Base-by-base conservation (phyloP, 805 yeast genomes). In the Wickerhamiella domercqiae region DNA sequence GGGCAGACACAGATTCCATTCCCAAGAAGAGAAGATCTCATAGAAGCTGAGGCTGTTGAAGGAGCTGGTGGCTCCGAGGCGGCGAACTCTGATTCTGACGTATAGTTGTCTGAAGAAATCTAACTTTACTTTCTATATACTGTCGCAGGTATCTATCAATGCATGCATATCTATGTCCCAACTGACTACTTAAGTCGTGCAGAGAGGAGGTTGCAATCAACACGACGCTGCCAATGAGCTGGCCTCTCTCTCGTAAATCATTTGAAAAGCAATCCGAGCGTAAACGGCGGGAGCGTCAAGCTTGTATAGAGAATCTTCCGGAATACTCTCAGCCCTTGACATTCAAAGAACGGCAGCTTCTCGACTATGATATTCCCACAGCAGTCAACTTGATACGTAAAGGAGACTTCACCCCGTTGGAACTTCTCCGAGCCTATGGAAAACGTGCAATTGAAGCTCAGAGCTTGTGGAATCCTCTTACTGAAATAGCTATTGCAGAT, bases 391-490 rank as follows among this genome's bases (percentile, higher is more conserved):
- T 62, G 43, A 67, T 76, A 38, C 66, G 70, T 16, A 39, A 55
- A 2, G 70, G 71, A 5, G 61, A 66, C 29, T 50, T 68, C 39
- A 47, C 68, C 19, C 64, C 81, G 0, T 66, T 63, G 3, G 64
- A 66, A 26, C 73, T 74, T 15, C 63, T 70, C 44, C 67, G 60
- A 47, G 82, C 83, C 0, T 77, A 66, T 49, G 77, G 75, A 29
- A 78, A 74, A 48, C 62, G 73, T 39, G 76, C 84, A 2, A 64
- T 73, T 14, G 62, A 71, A 38, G 72, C 76, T 3, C 82, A 80
- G 42, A 66, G 72, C 48, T 39, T 44, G 32, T 70, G 76, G 41
- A 69, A 72, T 43, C 67, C 72, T 49, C 62, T 71, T 22, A 64
- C 75, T 56, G 78, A 75, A 40, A 63, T 79, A 39, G 62, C 78